These are phyloP conservation scores for Annulohypoxylon truncatum DNA, from an alignment of 2,329 filamentous ascomycete species.

Conservation along the genomic window DNA sequence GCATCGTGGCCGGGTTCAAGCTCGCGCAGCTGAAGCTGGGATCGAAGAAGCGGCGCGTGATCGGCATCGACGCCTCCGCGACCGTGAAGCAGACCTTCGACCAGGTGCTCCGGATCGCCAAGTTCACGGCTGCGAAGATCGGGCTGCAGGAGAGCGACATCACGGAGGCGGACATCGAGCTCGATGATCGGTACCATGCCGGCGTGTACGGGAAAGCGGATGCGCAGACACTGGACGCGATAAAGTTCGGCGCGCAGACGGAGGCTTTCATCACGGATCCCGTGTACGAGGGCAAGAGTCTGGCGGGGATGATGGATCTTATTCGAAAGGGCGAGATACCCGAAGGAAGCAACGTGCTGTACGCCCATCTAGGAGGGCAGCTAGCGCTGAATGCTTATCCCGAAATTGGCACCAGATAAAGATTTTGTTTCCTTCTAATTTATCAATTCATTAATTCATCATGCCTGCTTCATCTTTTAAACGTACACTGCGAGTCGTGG, in stretches of 20 bases:
- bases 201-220: conserved; percentile 76
- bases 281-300: conserved; percentile 80
- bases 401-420: conserved; percentile 49
- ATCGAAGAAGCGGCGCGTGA: conserved; percentile 63
- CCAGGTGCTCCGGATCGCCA: conserved; percentile 75
- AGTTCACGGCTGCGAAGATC: conserved; percentile 70
- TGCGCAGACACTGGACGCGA: conserved; percentile 72
- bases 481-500: conserved; percentile 18
- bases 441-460: conserved; percentile 20
- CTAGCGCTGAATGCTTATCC: conserved; percentile 76
- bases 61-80: conserved; percentile 75
- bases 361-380: conserved; percentile 78
- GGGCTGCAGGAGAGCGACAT: conserved; percentile 70
- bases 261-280: conserved; percentile 81
- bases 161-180: conserved; percentile 68
- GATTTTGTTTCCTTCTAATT: neutral
- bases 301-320: conserved; percentile 78
- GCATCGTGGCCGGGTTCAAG: conserved; percentile 80
- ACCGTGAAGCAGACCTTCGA: conserved; percentile 70
- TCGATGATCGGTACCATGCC: conserved; percentile 73
- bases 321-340: conserved; percentile 70
- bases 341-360: conserved; percentile 72
- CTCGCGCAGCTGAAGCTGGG: conserved; percentile 63
- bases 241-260: conserved; percentile 73
- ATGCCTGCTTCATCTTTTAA: conserved; percentile 20